phyloP scores from a whole-genome alignment of 129 eudicot species.

The Artemisia annua region DNA sequence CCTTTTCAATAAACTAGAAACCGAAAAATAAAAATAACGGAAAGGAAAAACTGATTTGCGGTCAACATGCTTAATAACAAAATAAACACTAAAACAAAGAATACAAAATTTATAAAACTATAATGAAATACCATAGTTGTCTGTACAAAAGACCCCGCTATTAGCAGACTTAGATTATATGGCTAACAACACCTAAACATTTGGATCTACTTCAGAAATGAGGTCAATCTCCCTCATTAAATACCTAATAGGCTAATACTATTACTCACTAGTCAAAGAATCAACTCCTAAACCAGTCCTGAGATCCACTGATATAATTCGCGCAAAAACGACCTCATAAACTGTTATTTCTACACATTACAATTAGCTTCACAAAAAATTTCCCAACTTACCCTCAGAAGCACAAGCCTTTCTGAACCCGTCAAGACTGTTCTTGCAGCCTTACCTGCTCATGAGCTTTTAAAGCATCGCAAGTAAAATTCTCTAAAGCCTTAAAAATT shows the following conservation, averaged over 20 bases:
- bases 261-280: not conserved
- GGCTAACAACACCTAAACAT: slow-evolving; percentile 9
- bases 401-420: no score
- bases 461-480: slow-evolving; percentile 64
- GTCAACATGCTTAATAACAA: no score
- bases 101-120: not conserved
- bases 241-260: not conserved
- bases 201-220: slow-evolving; percentile 22
- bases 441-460: slow-evolving; percentile 87
- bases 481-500: slow-evolving; percentile 87
- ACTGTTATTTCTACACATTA: not conserved
- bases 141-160: not conserved
- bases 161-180: no score
- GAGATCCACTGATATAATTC: slow-evolving; percentile 7
- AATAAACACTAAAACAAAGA: not conserved
- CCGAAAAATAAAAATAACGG: no score
- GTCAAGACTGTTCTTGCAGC: slow-evolving; percentile 21
- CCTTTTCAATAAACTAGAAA: no score
- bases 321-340: not conserved
- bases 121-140: not conserved
- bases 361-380: not conserved
- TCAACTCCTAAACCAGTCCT: not conserved
- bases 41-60: no score
- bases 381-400: not conserved
- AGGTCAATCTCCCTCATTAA: slow-evolving; percentile 2